Percentiles rank a stretch among this genome's conserved stretches.
phyloP scores from a whole-genome alignment of 164 flowering plant species.

The Taxillus chinensis region DNA sequence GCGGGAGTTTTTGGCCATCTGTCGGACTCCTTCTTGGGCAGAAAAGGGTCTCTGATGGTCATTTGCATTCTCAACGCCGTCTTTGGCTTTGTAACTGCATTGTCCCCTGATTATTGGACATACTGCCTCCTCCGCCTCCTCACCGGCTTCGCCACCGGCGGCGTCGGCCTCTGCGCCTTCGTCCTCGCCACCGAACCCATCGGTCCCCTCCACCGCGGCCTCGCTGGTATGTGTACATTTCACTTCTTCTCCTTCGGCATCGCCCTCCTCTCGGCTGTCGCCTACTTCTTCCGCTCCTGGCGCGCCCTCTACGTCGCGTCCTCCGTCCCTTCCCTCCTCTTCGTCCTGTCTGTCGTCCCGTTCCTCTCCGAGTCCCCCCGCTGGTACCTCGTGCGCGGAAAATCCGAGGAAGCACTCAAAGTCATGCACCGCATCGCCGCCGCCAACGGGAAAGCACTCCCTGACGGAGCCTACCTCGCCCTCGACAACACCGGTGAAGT shows the following conservation, averaged over 20 bases:
- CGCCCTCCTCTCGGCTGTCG: slow-evolving; percentile 58
- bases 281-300: slow-evolving; percentile 73
- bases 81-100: slow-evolving; percentile 64
- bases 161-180: slow-evolving; percentile 80
- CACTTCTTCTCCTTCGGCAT: slow-evolving; percentile 88
- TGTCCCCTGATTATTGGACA: slow-evolving; percentile 52
- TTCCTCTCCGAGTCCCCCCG: slow-evolving; percentile 80
- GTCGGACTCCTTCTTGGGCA: slow-evolving; percentile 73
- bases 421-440: slow-evolving; percentile 55
- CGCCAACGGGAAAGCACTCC: slow-evolving; percentile 48
- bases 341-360: slow-evolving; percentile 43
- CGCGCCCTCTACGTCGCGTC: slow-evolving; percentile 67
- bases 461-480: slow-evolving; percentile 34
- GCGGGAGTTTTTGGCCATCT: slow-evolving; percentile 91
- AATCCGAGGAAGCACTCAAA: slow-evolving; percentile 39
- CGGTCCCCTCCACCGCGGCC: slow-evolving; percentile 70
- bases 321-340: slow-evolving; percentile 67
- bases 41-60: slow-evolving; percentile 67
- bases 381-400: slow-evolving; percentile 78
- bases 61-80: slow-evolving; percentile 59
- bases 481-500: slow-evolving; percentile 35
- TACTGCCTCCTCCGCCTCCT: slow-evolving; percentile 61
- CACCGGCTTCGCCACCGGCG: slow-evolving; percentile 88
- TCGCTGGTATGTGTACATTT: slow-evolving; percentile 89
- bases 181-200: slow-evolving; percentile 85